These are phyloP conservation scores for Torulaspora globosa DNA, from an alignment of 1,139 yeast genomes.

Conservation along the genomic window DNA sequence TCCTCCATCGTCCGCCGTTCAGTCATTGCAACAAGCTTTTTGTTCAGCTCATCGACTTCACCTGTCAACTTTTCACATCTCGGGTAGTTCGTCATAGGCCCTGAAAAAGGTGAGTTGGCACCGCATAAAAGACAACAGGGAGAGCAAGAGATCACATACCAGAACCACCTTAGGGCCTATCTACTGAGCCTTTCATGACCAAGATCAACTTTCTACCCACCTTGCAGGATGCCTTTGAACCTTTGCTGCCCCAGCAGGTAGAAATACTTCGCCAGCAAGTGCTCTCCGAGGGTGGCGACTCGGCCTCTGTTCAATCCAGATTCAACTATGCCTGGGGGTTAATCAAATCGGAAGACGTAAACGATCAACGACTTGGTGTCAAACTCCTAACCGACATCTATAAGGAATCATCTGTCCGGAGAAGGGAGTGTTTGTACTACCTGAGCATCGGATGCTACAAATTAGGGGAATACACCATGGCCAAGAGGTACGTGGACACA, in stretches of 20 bases:
- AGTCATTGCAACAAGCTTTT: too few species aligned
- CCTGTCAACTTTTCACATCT: conserved; percentile 4
- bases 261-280: conserved; percentile 73
- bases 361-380: conserved; percentile 75
- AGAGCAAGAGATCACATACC: background rate
- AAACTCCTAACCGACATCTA: conserved; percentile 69
- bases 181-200: conserved; percentile 19
- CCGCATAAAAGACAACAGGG: background rate
- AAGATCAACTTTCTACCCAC: conserved; percentile 33
- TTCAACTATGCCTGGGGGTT: conserved; percentile 98
- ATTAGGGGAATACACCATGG: conserved; percentile 79
- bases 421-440: conserved; percentile 87
- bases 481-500: conserved; percentile 79
- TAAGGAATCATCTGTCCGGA: conserved; percentile 72
- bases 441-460: conserved; percentile 84
- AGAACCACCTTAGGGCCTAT: background rate
- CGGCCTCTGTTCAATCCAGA: conserved; percentile 73
- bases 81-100: background rate
- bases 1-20: conserved; percentile 40
- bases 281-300: conserved; percentile 67
- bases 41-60: conserved; percentile 1
- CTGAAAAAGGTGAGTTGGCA: background rate
- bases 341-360: conserved; percentile 58
- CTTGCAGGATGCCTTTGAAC: conserved; percentile 41
- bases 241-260: conserved; percentile 72